A percentile compares a stretch with the other conserved stretches of the same genome.
phyloP scores from a whole-genome alignment of 1,284 basidiomycete genomes.

The Ceratobasidium papillatum region DNA sequence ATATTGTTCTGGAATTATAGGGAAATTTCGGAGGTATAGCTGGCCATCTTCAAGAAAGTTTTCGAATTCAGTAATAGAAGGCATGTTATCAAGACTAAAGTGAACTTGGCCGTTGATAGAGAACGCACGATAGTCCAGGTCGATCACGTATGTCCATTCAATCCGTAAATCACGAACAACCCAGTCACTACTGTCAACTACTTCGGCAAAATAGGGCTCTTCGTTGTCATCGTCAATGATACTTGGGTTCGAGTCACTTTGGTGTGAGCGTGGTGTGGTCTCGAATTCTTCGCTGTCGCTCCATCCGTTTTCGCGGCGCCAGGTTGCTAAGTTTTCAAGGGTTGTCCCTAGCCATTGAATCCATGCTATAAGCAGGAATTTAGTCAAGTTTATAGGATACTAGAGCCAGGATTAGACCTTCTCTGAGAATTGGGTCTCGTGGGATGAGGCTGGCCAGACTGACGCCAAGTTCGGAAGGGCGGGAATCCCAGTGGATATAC shows the following conservation, averaged over 20 bases:
- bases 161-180: background rate
- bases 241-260: too few relatives aligned
- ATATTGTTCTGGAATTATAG: background rate
- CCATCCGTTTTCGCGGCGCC: too few relatives aligned
- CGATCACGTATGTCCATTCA: slow-evolving; percentile 27
- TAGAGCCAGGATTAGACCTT: too few relatives aligned
- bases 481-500: background rate
- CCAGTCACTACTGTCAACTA: background rate
- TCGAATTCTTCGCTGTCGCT: too few relatives aligned
- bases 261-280: too few relatives aligned
- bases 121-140: slow-evolving; percentile 27
- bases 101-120: slow-evolving; percentile 20
- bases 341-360: too few relatives aligned
- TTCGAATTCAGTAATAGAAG: background rate
- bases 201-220: background rate
- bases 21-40: background rate
- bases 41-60: background rate
- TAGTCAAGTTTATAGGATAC: too few relatives aligned
- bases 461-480: background rate
- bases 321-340: too few relatives aligned
- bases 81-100: slow-evolving; percentile 28
- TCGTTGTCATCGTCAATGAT: background rate
- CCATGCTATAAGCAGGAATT: too few relatives aligned
- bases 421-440: background rate
- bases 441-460: background rate